Conservation (phyloP, 768 basidiomycete genomes). For the Rhodotorula paludigena region DNA sequence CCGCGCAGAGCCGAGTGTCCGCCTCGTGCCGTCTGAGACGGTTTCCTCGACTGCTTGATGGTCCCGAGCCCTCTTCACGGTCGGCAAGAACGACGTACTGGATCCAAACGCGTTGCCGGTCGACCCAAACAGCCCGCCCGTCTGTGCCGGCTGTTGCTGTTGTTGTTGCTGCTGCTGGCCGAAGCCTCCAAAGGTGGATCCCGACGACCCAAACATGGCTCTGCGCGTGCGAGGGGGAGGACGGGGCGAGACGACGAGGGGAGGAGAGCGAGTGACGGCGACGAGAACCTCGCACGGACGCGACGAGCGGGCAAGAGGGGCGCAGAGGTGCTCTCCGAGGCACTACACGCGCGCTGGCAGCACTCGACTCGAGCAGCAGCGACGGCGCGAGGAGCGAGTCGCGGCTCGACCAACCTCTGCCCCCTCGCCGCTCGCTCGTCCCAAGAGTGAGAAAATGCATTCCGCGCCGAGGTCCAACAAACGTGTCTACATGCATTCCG, state of each 20-base stretch:
- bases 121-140: constrained; percentile 25
- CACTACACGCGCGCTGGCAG: no score
- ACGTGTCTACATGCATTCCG: neutral
- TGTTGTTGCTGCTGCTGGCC: constrained; percentile 37
- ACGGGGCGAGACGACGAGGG: no score
- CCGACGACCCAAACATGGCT: constrained; percentile 25
- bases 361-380: no score
- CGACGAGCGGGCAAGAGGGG: neutral
- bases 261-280: neutral
- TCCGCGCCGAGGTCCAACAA: no score
- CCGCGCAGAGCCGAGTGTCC: neutral
- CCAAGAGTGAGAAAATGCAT: no score
- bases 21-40: no score
- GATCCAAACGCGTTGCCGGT: constrained; percentile 22
- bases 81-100: constrained; percentile 5
- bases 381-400: no score
- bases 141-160: constrained; percentile 16
- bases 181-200: constrained; percentile 28
- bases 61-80: no score
- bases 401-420: no score
- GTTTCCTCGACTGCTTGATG: no score
- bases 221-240: neutral
- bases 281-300: neutral
- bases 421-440: no score
- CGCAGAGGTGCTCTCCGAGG: neutral